Evolutionary conservation across 495 filamentous ascomycete genomes (phyloP).

Genomic region (Penicillium ochrochloron): DNA sequence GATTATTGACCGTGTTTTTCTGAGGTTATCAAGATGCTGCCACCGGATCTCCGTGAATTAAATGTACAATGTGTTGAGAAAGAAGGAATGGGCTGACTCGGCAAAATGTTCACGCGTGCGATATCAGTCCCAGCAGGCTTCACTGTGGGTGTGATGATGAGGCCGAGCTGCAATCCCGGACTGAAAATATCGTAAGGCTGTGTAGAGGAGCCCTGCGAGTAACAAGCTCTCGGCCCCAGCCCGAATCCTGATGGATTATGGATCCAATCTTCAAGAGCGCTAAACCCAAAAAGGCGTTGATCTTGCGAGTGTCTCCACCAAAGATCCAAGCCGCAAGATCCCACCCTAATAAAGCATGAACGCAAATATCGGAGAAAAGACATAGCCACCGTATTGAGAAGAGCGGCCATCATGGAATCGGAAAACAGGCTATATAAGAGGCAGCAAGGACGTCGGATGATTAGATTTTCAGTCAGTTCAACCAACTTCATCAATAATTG

Average conservation of each 20-base stretch:
- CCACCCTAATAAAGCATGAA: not conserved
- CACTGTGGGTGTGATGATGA: not conserved
- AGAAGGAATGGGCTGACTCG: not conserved
- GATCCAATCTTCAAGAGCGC: not conserved
- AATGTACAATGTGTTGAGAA: not conserved
- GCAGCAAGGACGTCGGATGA: not conserved
- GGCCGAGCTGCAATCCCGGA: not conserved
- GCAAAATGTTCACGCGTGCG: not conserved
- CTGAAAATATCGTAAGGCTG: not conserved
- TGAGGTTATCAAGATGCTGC: not conserved
- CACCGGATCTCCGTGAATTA: not conserved
- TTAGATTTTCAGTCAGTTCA: not conserved
- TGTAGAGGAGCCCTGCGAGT: too few relatives aligned
- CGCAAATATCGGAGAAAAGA: not conserved
- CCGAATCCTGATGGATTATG: not conserved
- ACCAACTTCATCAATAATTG: not conserved
- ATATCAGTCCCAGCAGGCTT: not conserved
- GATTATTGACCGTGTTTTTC: not conserved
- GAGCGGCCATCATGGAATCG: too few relatives aligned
- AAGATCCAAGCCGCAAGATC: not conserved
- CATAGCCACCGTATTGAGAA: not conserved
- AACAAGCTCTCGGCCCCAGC: not conserved
- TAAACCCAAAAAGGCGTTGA: slow-evolving; percentile 21
- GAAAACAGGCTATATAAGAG: not conserved
- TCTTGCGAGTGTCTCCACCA: slow-evolving; percentile 17